Evolutionary conservation across 495 filamentous ascomycete genomes (phyloP).

Genomic region (Cercophora samala): DNA sequence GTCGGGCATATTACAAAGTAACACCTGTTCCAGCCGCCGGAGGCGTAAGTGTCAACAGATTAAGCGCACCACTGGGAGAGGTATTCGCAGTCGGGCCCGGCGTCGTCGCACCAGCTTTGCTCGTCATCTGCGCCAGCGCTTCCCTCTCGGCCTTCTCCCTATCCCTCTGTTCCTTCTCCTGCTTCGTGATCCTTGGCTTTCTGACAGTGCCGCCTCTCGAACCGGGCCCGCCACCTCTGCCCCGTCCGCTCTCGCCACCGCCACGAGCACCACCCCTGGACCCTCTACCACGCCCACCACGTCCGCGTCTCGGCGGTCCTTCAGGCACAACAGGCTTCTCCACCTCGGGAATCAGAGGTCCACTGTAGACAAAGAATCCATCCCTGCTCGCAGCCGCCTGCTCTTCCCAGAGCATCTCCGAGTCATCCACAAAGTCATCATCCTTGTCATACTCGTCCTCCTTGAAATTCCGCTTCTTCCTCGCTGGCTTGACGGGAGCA

Average conservation of each 20-base stretch:
- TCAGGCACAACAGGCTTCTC: slow-evolving; percentile 78
- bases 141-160: slow-evolving; percentile 50
- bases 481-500: slow-evolving; percentile 58
- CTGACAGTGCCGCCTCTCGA: slow-evolving; percentile 74
- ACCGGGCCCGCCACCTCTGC: slow-evolving; percentile 65
- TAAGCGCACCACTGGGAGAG: background rate
- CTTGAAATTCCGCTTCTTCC: slow-evolving; percentile 76
- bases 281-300: slow-evolving; percentile 57
- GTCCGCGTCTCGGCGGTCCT: slow-evolving; percentile 72
- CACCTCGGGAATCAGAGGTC: slow-evolving; percentile 79
- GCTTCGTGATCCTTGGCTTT: slow-evolving; percentile 78
- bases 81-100: background rate
- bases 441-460: slow-evolving; percentile 95
- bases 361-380: slow-evolving; percentile 85
- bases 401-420: slow-evolving; percentile 92
- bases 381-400: slow-evolving; percentile 90
- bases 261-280: slow-evolving; percentile 52
- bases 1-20: background rate
- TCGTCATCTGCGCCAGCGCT: slow-evolving; percentile 28
- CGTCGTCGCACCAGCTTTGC: background rate
- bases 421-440: slow-evolving; percentile 97
- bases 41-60: background rate
- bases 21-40: background rate
- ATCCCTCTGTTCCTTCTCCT: slow-evolving; percentile 71
- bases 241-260: slow-evolving; percentile 37